phyloP scores from a whole-genome alignment of 768 basidiomycete species.

The Leucosporidium scottii region DNA sequence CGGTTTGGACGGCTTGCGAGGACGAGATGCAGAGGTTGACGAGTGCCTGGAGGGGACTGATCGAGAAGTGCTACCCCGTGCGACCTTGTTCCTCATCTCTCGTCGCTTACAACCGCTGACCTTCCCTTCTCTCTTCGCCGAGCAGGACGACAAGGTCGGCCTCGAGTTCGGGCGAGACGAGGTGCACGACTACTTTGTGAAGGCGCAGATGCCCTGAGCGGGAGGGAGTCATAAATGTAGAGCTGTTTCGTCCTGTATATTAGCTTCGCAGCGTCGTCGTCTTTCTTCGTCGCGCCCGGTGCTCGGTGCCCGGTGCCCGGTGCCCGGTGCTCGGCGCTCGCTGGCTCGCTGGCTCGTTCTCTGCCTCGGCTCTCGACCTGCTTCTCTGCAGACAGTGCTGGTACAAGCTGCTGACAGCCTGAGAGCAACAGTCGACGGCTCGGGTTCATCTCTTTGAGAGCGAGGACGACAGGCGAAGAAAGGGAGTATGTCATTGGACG shows the following conservation, averaged over 20 bases:
- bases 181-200: conserved; percentile 8
- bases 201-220: neutral
- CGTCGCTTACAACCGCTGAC: neutral
- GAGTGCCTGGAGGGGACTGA: conserved; percentile 59
- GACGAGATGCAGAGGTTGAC: conserved; percentile 70
- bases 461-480: no score
- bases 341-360: no score
- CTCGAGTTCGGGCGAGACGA: conserved; percentile 22
- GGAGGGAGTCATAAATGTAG: neutral
- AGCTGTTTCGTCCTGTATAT: neutral
- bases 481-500: no score
- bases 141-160: conserved; percentile 17
- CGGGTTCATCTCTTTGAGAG: no score
- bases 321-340: no score
- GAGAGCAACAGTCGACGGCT: no score
- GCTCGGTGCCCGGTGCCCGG: no score
- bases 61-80: conserved; percentile 65
- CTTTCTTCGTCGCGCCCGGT: no score
- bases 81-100: neutral
- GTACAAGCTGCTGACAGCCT: no score
- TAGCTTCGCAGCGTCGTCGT: neutral
- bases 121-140: neutral
- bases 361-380: no score
- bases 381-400: no score
- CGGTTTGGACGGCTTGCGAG: conserved; percentile 87